These are phyloP conservation scores for Debaryomyces psychrophilus DNA, from an alignment of 1,139 yeast genomes.

Conservation along the genomic window DNA sequence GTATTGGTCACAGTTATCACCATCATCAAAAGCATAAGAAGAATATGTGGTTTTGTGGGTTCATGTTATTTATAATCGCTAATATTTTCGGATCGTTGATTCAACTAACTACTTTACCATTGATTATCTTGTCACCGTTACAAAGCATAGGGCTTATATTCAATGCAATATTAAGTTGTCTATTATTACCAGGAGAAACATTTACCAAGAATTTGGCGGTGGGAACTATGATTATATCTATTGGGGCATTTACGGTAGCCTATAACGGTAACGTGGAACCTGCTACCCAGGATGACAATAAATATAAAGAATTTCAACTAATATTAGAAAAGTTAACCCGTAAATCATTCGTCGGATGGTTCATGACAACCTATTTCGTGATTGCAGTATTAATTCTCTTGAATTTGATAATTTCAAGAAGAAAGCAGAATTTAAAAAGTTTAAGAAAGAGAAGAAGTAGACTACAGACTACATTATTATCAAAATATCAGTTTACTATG, in stretches of 20 bases:
- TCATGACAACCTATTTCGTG: conserved; percentile 36
- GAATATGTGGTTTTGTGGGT: conserved; percentile 77
- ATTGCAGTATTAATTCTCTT: conserved; percentile 29
- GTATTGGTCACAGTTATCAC: conserved; percentile 22
- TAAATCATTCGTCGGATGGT: conserved; percentile 42
- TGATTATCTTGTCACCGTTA: conserved; percentile 77
- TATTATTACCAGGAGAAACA: conserved; percentile 66
- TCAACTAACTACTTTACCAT: conserved; percentile 82
- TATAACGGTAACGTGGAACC: conserved; percentile 55
- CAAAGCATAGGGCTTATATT: conserved; percentile 89
- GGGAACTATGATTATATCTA: conserved; percentile 70
- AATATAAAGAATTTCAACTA: conserved; percentile 29
- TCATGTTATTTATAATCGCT: conserved; percentile 68
- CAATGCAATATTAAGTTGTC: conserved; percentile 72
- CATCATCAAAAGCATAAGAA: conserved; percentile 49
- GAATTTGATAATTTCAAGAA: conserved; percentile 23
- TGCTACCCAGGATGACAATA: conserved; percentile 25
- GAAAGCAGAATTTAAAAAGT: conserved; percentile 13
- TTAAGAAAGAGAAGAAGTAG: conserved; percentile 15
- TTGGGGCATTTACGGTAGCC: conserved; percentile 83
- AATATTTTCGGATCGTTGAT: conserved; percentile 81
- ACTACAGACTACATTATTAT: conserved; percentile 17
- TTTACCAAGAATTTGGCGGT: conserved; percentile 59
- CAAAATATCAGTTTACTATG: conserved; percentile 33
- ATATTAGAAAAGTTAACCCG: conserved; percentile 30